Evolutionary conservation across 371 early-diverging fungal species (phyloP), one percentile per base, ranked within the genome.

Genomic region (Mortierella sp.): DNA sequence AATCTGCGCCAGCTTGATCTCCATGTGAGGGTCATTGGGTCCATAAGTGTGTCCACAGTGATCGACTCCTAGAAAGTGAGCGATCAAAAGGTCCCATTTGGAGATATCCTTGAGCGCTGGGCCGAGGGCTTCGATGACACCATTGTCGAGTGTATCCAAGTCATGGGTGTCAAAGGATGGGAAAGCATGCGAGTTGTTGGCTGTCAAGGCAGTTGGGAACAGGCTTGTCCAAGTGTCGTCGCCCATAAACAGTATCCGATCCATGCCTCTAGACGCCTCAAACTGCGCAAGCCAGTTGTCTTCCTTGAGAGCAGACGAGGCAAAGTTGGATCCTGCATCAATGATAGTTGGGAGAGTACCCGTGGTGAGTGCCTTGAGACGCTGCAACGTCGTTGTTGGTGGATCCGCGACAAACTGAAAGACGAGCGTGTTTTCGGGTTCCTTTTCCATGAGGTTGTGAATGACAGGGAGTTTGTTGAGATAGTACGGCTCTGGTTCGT

Each of bases 331-430:
- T 28, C 96, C 96, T 1, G 94, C 95, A 64, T 98, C 98, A 45
- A 98, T 93, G 74, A 97, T 94, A 1, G 96, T 95, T 0, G 97
- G 97, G 25, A 97, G 74, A 1, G 93, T 88, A 2, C 97, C 97
- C 0, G 96, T 95, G 64, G 90, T 94, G 21, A 98, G 63, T 0
- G 93, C 97, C 77, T 96, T 96, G 60, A 98, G 83, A 4, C 99
- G 89, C 80, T 98, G 98, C 79, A 95, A 84, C 0, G 98, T 98
- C 0, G 99, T 97, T 0, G 98, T 98, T 2, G 99, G 97, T n/a
- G 99, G 95, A 79, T 98, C 98, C 0, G 96, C 96, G 1, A 89
- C 84, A 56, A 90, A 94, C 44, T 93, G 90, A 63, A 88, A 94
- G n/a, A 95, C 81, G 19, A 92, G 81, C 0, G 92, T 78, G 48